Conservation (phyloP, 1,284 basidiomycete genomes). For the Lentinula novae-zelandiae region DNA sequence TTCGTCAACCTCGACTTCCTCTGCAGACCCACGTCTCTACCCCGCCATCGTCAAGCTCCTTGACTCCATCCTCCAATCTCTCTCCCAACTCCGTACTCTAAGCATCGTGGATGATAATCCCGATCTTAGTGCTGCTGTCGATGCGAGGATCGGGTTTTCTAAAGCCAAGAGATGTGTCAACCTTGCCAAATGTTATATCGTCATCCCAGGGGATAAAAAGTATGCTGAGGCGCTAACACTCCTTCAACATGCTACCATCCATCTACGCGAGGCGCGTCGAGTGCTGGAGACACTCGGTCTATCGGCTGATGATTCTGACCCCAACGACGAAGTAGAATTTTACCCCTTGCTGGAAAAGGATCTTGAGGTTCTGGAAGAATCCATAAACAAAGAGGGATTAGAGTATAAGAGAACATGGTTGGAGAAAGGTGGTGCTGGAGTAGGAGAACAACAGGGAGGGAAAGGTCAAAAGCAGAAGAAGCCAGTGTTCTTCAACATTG, state of each 20-base stretch:
- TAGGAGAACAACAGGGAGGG: conserved; percentile 13
- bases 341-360: conserved; percentile 46
- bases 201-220: conserved; percentile 43
- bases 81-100: conserved; percentile 78
- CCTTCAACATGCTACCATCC: conserved; percentile 63
- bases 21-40: conserved; percentile 58
- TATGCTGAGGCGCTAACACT: conserved; percentile 71
- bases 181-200: conserved; percentile 67
- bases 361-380: conserved; percentile 50
- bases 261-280: conserved; percentile 60
- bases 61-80: conserved; percentile 80
- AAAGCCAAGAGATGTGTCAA: conserved; percentile 71
- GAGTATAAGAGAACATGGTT: conserved; percentile 80
- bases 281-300: background rate
- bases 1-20: conserved; percentile 24
- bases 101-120: conserved; percentile 87
- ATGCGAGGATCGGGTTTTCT: conserved; percentile 71
- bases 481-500: conserved; percentile 89
- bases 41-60: conserved; percentile 86
- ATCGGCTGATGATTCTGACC: conserved; percentile 15
- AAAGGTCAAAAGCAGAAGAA: conserved; percentile 56
- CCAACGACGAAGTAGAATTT: conserved; percentile 36
- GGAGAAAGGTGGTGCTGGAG: conserved; percentile 62
- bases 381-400: conserved; percentile 44
- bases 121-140: conserved; percentile 73